Percentiles rank a stretch among this genome's conserved stretches.
phyloP scores from a whole-genome alignment of 192 early-diverging fungal genomes.

The Kappamyces sp. region DNA sequence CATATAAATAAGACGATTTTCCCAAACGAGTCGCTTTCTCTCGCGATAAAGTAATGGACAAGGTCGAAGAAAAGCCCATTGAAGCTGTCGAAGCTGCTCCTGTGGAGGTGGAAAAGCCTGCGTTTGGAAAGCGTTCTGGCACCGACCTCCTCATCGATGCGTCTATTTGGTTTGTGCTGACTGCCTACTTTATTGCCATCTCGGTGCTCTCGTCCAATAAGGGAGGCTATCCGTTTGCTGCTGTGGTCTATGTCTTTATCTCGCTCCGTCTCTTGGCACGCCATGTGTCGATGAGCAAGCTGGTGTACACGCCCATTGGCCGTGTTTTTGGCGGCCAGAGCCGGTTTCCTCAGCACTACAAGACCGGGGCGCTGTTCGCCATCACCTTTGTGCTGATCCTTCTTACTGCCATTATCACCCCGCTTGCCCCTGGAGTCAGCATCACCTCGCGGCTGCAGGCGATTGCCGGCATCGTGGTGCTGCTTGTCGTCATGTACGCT shows the following conservation, averaged over 20 bases:
- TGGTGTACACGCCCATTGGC: slow-evolving; percentile 22
- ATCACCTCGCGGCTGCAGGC: slow-evolving; percentile 71
- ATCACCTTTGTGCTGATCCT: slow-evolving; percentile 51
- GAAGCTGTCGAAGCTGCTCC: slow-evolving; percentile 6
- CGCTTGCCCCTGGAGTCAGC: slow-evolving; percentile 39
- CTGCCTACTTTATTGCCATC: slow-evolving; percentile 58
- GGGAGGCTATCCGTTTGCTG: slow-evolving; percentile 30
- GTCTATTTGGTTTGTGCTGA: slow-evolving; percentile 45
- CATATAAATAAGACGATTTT: no score
- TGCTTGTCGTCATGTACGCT: slow-evolving; percentile 36
- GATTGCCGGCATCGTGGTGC: slow-evolving; percentile 60
- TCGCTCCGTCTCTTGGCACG: slow-evolving; percentile 39
- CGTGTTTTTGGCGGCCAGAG: slow-evolving; percentile 13
- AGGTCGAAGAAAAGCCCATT: slow-evolving; percentile 1
- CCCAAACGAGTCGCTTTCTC: no score
- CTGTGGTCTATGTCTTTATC: slow-evolving; percentile 34
- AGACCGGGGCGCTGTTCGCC: slow-evolving; percentile 34
- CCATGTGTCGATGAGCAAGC: slow-evolving; percentile 38
- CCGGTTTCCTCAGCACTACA: slow-evolving; percentile 35
- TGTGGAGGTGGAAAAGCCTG: slow-evolving; percentile 29
- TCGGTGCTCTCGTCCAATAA: slow-evolving; percentile 40
- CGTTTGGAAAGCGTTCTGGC: slow-evolving; percentile 33
- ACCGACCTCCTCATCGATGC: slow-evolving; percentile 28
- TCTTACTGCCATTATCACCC: slow-evolving; percentile 44
- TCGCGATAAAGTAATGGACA: background rate